Percentiles rank a stretch among this genome's conserved stretches.
These are phyloP conservation scores for Meripilus lineatus DNA, from an alignment of 1,284 basidiomycete genomes.

Conservation along the genomic window DNA sequence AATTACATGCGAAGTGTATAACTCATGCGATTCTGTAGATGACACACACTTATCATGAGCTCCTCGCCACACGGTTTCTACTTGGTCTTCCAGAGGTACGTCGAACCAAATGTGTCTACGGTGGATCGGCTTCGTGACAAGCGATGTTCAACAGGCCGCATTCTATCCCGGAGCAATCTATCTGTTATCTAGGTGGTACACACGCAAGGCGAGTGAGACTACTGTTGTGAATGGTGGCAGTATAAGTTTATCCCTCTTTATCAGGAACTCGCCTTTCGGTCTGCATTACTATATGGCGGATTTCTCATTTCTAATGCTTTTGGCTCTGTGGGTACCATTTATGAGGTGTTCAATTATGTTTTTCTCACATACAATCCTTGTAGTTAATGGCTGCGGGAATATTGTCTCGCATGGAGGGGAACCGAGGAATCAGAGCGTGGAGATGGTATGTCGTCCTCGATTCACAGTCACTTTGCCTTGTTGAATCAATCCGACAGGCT, in stretches of 20 bases:
- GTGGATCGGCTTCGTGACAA: not conserved
- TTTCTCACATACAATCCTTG: not conserved
- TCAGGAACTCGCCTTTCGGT: slow-evolving; percentile 63
- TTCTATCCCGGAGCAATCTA: slow-evolving; percentile 64
- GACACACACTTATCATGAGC: slow-evolving; percentile 49
- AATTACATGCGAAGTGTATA: not conserved
- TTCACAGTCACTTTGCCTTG: not conserved
- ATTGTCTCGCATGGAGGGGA: slow-evolving; percentile 63
- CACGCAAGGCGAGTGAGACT: slow-evolving; percentile 41
- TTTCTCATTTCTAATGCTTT: slow-evolving; percentile 73
- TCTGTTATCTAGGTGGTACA: slow-evolving; percentile 62
- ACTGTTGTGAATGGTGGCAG: not conserved
- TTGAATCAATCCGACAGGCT: slow-evolving; percentile 33
- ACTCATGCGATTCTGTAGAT: slow-evolving; percentile 29
- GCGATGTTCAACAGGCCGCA: slow-evolving; percentile 39
- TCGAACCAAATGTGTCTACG: not conserved
- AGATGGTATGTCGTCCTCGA: slow-evolving; percentile 42
- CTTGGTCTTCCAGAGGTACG: slow-evolving; percentile 59
- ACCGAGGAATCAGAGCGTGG: slow-evolving; percentile 66
- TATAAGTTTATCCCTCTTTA: not conserved
- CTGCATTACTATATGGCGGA: slow-evolving; percentile 65
- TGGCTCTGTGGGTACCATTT: slow-evolving; percentile 54
- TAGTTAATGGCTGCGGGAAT: slow-evolving; percentile 69
- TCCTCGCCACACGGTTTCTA: slow-evolving; percentile 55
- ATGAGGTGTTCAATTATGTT: too few species aligned